phyloP scores from a whole-genome alignment of 2,329 filamentous ascomycete species.

The Cryphonectria japonica region DNA sequence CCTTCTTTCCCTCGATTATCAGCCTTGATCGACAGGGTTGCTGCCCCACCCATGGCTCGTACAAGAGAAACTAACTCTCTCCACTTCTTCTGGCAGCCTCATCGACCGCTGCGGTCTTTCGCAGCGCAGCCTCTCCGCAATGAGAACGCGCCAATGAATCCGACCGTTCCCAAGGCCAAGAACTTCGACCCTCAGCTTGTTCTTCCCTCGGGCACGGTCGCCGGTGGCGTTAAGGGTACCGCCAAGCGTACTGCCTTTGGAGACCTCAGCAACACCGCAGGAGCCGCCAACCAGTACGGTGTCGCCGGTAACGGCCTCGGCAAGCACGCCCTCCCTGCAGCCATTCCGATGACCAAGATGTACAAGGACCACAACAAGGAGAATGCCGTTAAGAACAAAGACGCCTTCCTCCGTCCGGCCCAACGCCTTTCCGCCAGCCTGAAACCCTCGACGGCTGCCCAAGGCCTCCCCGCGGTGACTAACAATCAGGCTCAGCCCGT shows the following conservation, averaged over 20 bases:
- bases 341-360: constrained; percentile 37
- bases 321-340: constrained; percentile 39
- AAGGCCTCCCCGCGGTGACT: constrained; percentile 12
- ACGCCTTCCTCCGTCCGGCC: constrained; percentile 45
- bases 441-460: constrained; percentile 28
- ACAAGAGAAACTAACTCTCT: constrained; percentile 21
- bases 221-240: constrained; percentile 62
- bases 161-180: constrained; percentile 16
- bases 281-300: constrained; percentile 39
- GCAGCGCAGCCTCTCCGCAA: constrained; percentile 48
- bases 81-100: constrained; percentile 58
- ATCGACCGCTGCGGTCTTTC: constrained; percentile 64
- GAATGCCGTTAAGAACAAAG: constrained; percentile 44
- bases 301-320: constrained; percentile 38
- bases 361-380: constrained; percentile 47
- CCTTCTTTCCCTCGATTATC: not conserved
- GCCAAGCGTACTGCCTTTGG: constrained; percentile 80
- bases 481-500: constrained; percentile 17
- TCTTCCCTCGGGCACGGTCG: constrained; percentile 44
- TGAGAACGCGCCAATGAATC: constrained; percentile 63
- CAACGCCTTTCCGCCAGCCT: constrained; percentile 34
- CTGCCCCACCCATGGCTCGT: constrained; percentile 7
- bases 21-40: constrained; percentile 9
- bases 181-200: constrained; percentile 13
- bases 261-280: constrained; percentile 75